A percentile compares a stretch with the other conserved stretches of the same genome.
Evolutionary conservation across 345 rosid species (phyloP).

Genomic region (Citrus sp.): DNA sequence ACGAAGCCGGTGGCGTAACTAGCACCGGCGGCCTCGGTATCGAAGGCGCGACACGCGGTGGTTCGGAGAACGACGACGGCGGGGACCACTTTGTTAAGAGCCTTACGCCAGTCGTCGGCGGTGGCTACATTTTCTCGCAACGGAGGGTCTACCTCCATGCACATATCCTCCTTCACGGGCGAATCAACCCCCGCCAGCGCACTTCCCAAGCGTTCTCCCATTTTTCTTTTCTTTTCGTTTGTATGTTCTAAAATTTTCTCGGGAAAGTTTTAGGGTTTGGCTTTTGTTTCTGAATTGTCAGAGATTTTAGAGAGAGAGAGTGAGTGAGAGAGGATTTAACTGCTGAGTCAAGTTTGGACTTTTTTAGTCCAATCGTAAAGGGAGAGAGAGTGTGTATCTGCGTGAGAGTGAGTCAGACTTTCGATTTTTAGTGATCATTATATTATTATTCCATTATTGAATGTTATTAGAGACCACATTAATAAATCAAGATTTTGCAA

Average conservation of each 20-base stretch:
- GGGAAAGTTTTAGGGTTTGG: conserved; percentile 2
- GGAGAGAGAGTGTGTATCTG: not conserved
- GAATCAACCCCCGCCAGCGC: conserved; percentile 38
- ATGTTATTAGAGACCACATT: too few species aligned
- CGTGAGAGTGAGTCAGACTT: not conserved
- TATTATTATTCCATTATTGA: too few species aligned
- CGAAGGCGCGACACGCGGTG: conserved; percentile 89
- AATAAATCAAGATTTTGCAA: too few species aligned
- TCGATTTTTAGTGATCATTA: not conserved
- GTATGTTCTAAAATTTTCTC: not conserved
- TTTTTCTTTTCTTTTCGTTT: conserved; percentile 2
- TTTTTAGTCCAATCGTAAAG: not conserved
- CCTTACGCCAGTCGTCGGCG: conserved; percentile 81
- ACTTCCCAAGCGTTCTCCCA: conserved; percentile 59
- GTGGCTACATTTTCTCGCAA: conserved; percentile 53
- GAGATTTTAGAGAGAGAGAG: not conserved
- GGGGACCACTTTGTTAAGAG: conserved; percentile 74
- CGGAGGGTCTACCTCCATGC: conserved; percentile 64
- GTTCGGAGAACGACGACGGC: conserved; percentile 86
- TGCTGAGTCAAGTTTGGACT: not conserved
- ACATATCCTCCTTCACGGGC: conserved; percentile 50
- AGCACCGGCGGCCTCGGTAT: conserved; percentile 76
- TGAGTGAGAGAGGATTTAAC: not conserved
- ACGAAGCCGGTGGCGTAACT: conserved; percentile 87
- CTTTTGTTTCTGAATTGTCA: not conserved